These are phyloP conservation scores for Pascua guehoae DNA, from an alignment of 1,284 basidiomycete genomes.

Conservation along the genomic window DNA sequence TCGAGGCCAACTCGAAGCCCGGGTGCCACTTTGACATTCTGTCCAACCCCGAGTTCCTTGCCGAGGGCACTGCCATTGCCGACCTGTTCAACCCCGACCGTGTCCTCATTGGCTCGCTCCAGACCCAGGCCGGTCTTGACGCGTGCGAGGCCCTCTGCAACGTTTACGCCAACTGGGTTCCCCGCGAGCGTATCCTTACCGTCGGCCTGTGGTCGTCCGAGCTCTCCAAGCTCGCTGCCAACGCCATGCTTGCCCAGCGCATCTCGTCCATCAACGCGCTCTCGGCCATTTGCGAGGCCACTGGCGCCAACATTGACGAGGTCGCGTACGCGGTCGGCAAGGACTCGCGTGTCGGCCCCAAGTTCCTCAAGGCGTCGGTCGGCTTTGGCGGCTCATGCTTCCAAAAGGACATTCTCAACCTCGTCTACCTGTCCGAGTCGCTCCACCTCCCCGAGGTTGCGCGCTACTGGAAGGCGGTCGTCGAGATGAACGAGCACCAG, in stretches of 20 bases:
- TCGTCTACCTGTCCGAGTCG: conserved; percentile 94
- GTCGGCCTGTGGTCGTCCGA: conserved; percentile 99
- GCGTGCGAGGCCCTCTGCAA: conserved; percentile 72
- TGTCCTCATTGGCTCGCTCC: conserved; percentile 92
- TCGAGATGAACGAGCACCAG: conserved; percentile 95
- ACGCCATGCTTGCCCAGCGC: conserved; percentile 96
- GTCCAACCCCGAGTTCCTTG: conserved; percentile 96
- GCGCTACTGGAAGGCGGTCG: conserved; percentile 93
- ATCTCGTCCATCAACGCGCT: conserved; percentile 98
- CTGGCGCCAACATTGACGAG: conserved; percentile 97
- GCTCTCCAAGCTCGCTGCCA: conserved; percentile 96
- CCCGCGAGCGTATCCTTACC: conserved; percentile 75
- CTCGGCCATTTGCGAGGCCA: conserved; percentile 99
- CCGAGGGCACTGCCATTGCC: conserved; percentile 90
- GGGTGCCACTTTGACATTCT: conserved; percentile 94
- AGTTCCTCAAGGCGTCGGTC: conserved; percentile 78
- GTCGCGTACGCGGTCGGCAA: conserved; percentile 91
- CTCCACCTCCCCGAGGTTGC: conserved; percentile 95
- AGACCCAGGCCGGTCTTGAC: conserved; percentile 74
- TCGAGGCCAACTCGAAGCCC: conserved; percentile 93
- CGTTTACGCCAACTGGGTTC: conserved; percentile 95
- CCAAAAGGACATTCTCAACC: conserved; percentile 98
- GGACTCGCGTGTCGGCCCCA: conserved; percentile 88
- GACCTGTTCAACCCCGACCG: conserved; percentile 89
- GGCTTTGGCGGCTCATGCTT: conserved; percentile 98